Percentiles rank a stretch among this genome's conserved stretches.
phyloP scores from a whole-genome alignment of 2,329 filamentous ascomycete species.

The Arthrobotrys entomopaga region DNA sequence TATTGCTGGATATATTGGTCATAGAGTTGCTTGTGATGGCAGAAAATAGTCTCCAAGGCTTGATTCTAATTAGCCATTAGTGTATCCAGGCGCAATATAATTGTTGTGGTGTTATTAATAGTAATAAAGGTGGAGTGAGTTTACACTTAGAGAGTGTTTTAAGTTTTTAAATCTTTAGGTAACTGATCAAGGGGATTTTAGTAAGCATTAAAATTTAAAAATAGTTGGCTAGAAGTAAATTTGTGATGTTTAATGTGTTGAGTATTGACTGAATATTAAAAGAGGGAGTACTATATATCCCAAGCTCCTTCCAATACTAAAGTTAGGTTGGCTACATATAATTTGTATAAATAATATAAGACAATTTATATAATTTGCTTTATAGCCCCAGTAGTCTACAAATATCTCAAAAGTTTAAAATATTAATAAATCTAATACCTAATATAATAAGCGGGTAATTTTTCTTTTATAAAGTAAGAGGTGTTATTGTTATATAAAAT shows the following conservation, averaged over 20 bases:
- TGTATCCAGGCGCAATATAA: not conserved
- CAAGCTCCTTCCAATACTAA: not conserved
- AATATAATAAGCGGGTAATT: not conserved
- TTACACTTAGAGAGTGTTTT: not conserved
- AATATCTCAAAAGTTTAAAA: not conserved
- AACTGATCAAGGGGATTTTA: not conserved
- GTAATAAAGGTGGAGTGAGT: not conserved
- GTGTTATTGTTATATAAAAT: not conserved
- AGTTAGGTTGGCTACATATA: not conserved
- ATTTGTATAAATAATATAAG: not conserved
- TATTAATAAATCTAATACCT: not conserved
- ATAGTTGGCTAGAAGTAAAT: not conserved
- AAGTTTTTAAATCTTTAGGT: not conserved
- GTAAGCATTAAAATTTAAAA: slow-evolving; percentile 1
- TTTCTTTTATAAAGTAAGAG: not conserved
- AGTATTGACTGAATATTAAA: not conserved
- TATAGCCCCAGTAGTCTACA: not conserved
- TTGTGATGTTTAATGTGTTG: not conserved
- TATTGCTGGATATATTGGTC: not conserved
- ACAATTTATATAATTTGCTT: slow-evolving; percentile 1
- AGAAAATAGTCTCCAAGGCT: not conserved
- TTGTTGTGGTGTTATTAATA: not conserved
- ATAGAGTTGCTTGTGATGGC: not conserved
- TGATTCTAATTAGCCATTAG: not conserved
- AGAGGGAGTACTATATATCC: not conserved